Base-by-base conservation (phyloP, 2,329 filamentous ascomycete genomes). In the Hymenoscyphus albidus region DNA sequence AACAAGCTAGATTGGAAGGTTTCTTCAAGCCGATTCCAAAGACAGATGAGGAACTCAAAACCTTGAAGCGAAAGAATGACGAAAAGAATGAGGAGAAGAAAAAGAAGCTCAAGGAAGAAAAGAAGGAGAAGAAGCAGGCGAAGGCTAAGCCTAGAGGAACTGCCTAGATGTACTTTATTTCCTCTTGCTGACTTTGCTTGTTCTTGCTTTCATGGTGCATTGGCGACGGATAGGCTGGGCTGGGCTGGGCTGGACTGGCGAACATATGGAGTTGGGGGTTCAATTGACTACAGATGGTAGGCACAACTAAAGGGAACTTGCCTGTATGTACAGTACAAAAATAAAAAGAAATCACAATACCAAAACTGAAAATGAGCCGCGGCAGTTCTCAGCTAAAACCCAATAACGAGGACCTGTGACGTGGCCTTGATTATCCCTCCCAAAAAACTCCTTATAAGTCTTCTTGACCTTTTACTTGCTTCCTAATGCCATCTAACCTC, bases 11-110 rank as follows among this genome's bases (percentile, higher is more conserved):
- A 27, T 81, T 99, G 1, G 94, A 98, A 75, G 95, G 95, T 0
- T 99, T 99, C 81, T 99, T 99, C 84, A 97, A 97, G 81, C 88
- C 92, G 1, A 80, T 96, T 16, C 90, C 92, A 67, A 96, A 94
- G 81, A 92, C 93, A 0, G 91, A 93, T 0, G 90, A 88, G 69
- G 88, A 99, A 80, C 91, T 94, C 79, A 89, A 89, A 62, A 88
- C 79, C 54, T 80, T 96, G 74, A 99, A 99, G 85, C 86, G 95
- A 70, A 99, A 98, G 82, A 84, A 95, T 44, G 94, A 98, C 61
- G 91, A 93, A 79, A 96, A 96, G 81, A 83, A 92, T 39, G 93
- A 93, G 72, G 90, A 93, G 71, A 93, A 92, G 79, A 97, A 94
- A 82, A 98, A 98, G 85, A 96, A 93, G 80, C 83, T 90, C 71